A percentile compares a stretch with the other conserved stretches of the same genome.
These are phyloP conservation scores for Moesziomyces sp. DNA, from an alignment of 1,284 basidiomycete genomes.

Conservation along the genomic window DNA sequence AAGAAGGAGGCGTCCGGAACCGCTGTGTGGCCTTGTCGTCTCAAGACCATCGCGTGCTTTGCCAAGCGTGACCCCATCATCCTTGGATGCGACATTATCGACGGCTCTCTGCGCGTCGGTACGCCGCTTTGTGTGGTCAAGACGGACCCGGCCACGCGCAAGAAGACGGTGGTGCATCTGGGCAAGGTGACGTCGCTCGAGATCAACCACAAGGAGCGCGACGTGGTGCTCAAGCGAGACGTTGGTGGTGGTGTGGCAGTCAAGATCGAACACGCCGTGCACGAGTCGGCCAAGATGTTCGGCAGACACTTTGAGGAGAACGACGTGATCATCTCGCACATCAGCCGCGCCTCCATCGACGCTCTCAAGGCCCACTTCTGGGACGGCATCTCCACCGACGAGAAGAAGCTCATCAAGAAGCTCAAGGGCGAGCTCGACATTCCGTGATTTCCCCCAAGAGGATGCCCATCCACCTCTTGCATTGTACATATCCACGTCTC, in stretches of 20 bases:
- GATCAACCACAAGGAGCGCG: constrained; percentile 66
- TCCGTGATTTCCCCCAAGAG: constrained; percentile 31
- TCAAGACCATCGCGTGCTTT: constrained; percentile 91
- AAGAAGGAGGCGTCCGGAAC: constrained; percentile 89
- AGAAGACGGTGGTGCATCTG: constrained; percentile 88
- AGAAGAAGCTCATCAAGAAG: constrained; percentile 92
- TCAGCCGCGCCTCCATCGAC: constrained; percentile 92
- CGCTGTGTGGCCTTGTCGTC: constrained; percentile 95
- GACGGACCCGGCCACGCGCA: constrained; percentile 82
- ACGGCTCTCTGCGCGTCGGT: constrained; percentile 87
- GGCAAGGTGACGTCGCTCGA: constrained; percentile 85
- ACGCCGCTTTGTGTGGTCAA: constrained; percentile 96
- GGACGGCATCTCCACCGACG: constrained; percentile 87
- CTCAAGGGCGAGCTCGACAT: constrained; percentile 82
- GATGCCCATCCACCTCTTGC: too few species aligned
- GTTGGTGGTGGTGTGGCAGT: constrained; percentile 96
- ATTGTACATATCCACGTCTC: too few species aligned
- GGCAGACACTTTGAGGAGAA: constrained; percentile 91
- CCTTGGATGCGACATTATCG: constrained; percentile 94
- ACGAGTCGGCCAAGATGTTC: constrained; percentile 85
- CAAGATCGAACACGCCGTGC: constrained; percentile 97
- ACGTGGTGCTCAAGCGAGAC: constrained; percentile 91
- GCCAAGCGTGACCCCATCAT: constrained; percentile 97
- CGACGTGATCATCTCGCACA: constrained; percentile 90
- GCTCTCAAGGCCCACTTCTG: constrained; percentile 80